Conservation (phyloP, 2,329 filamentous ascomycete species). For the Colletotrichum cereale region DNA sequence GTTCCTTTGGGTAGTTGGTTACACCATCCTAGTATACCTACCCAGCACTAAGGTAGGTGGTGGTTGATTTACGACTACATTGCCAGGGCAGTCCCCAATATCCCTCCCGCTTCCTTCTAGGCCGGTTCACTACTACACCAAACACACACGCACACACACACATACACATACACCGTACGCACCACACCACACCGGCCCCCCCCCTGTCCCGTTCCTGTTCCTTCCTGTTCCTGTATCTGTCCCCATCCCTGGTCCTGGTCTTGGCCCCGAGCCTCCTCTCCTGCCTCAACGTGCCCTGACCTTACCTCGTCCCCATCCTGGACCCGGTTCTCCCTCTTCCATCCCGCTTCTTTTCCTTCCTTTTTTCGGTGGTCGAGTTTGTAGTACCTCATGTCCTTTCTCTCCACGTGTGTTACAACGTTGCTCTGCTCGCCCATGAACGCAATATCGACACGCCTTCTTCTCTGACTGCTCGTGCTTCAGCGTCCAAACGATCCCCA, state of each 20-base stretch:
- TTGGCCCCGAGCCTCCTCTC: too few species aligned
- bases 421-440: slow-evolving; percentile 13
- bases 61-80: background rate
- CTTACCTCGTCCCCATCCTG: background rate
- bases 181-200: background rate
- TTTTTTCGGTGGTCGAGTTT: background rate
- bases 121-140: too few species aligned
- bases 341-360: slow-evolving; percentile 32
- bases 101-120: background rate
- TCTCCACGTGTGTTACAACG: slow-evolving; percentile 25
- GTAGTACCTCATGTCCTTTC: background rate
- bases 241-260: background rate
- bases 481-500: background rate
- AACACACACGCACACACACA: too few species aligned
- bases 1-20: too few species aligned
- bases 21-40: background rate
- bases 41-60: too few species aligned
- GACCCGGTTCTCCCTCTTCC: slow-evolving; percentile 1
- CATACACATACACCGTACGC: background rate
- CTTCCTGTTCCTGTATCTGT: background rate
- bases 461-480: slow-evolving; percentile 37
- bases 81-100: background rate
- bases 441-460: background rate
- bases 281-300: background rate
- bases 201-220: slow-evolving; percentile 1